Conservation (phyloP, 805 yeast species). For the Metschnikowia lachancei region DNA sequence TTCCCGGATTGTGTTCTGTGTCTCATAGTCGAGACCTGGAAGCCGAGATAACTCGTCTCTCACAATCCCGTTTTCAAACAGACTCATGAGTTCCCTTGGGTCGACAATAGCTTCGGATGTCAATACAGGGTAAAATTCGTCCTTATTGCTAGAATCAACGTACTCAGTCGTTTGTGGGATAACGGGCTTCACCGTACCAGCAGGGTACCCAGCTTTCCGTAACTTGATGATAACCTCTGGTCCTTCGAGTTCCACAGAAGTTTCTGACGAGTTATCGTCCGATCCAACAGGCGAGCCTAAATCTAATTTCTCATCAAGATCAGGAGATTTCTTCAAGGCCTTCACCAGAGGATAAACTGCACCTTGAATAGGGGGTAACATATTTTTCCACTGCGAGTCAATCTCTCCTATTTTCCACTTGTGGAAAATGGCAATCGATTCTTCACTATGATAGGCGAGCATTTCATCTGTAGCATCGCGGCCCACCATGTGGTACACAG, state of each 20-base stretch:
- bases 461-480: conserved; percentile 90
- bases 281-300: conserved; percentile 7
- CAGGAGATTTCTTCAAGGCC: background rate
- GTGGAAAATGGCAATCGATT: conserved; percentile 50
- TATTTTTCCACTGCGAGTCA: conserved; percentile 63
- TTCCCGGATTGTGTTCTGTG: conserved; percentile 56
- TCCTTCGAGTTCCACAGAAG: conserved; percentile 17
- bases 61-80: conserved; percentile 56
- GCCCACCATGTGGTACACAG: conserved; percentile 81
- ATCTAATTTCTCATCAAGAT: conserved; percentile 11
- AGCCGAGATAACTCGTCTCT: conserved; percentile 52
- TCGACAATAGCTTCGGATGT: conserved; percentile 40
- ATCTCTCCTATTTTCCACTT: conserved; percentile 65
- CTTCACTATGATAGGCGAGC: conserved; percentile 73
- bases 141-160: conserved; percentile 36
- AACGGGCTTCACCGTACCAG: conserved; percentile 45
- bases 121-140: conserved; percentile 35
- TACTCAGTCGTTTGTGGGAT: conserved; percentile 47
- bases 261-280: conserved; percentile 15
- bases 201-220: conserved; percentile 37
- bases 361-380: conserved; percentile 88
- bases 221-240: background rate
- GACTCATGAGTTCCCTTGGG: conserved; percentile 51
- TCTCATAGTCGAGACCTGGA: conserved; percentile 65
- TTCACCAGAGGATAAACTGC: conserved; percentile 38